Evolutionary conservation across 1,284 basidiomycete species (phyloP).

Genomic region (Pseudozyma sp.): DNA sequence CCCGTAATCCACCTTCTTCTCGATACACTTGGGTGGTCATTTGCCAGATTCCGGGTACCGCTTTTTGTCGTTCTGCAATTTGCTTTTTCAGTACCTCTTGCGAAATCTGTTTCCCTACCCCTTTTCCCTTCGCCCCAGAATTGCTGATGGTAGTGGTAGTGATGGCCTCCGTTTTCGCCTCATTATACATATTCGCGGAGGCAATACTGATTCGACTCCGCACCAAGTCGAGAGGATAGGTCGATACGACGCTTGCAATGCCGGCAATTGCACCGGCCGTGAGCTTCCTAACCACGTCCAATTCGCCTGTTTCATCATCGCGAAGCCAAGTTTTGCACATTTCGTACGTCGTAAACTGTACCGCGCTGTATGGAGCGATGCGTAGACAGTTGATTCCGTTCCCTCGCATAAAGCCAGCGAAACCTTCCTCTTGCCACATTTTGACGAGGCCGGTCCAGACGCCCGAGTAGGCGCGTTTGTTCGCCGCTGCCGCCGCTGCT

Average conservation of each 20-base stretch:
- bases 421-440: constrained; percentile 94
- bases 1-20: constrained; percentile 88
- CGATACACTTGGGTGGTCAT: constrained; percentile 90
- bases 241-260: constrained; percentile 88
- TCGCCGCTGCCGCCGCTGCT: neutral
- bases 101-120: constrained; percentile 2
- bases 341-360: constrained; percentile 91
- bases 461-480: constrained; percentile 60
- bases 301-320: constrained; percentile 71
- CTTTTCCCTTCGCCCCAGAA: neutral
- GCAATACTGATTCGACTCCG: constrained; percentile 92
- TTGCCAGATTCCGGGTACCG: constrained; percentile 79
- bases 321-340: constrained; percentile 78
- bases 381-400: constrained; percentile 90
- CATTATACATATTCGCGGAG: constrained; percentile 60
- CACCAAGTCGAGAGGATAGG: constrained; percentile 92
- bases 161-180: constrained; percentile 37
- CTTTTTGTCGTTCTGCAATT: constrained; percentile 33
- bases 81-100: constrained; percentile 25
- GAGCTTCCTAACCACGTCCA: constrained; percentile 85
- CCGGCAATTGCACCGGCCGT: constrained; percentile 88
- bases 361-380: constrained; percentile 81
- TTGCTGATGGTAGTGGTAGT: neutral
- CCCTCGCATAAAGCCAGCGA: constrained; percentile 86
- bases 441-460: constrained; percentile 62